Conservation (phyloP, 2,329 filamentous ascomycete species). For the Colletotrichum magnum region DNA sequence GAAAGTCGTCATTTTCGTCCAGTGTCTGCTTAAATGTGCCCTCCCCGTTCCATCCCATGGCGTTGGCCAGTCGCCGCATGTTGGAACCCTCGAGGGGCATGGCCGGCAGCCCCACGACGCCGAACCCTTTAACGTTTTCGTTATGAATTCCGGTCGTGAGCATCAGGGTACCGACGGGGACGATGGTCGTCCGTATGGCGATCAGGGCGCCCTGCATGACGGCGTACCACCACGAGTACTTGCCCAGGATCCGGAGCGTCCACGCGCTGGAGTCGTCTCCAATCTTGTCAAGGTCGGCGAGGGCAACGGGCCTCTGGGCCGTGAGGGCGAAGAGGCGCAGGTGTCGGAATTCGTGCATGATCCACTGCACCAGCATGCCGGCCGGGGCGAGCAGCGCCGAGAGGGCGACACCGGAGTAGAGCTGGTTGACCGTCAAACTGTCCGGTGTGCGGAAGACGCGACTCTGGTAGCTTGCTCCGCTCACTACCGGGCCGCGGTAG, state of each 20-base stretch:
- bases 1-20: slow-evolving; percentile 11
- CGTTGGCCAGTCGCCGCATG: slow-evolving; percentile 6
- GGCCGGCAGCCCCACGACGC: slow-evolving; percentile 9
- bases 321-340: slow-evolving; percentile 27
- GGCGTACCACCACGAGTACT: slow-evolving; percentile 29
- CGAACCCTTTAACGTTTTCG: not conserved
- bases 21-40: slow-evolving; percentile 6
- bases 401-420: slow-evolving; percentile 30
- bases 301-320: slow-evolving; percentile 14
- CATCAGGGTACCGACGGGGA: slow-evolving; percentile 27
- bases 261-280: slow-evolving; percentile 31
- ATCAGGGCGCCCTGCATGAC: slow-evolving; percentile 27
- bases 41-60: slow-evolving; percentile 26
- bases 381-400: slow-evolving; percentile 25
- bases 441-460: slow-evolving; percentile 31
- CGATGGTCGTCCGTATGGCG: slow-evolving; percentile 22
- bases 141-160: slow-evolving; percentile 10
- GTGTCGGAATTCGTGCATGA: slow-evolving; percentile 30
- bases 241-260: slow-evolving; percentile 6
- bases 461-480: not conserved
- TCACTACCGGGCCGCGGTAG: slow-evolving; percentile 18
- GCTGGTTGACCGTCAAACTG: slow-evolving; percentile 20
- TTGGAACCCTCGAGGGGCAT: not conserved
- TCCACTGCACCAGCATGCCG: slow-evolving; percentile 33
- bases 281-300: slow-evolving; percentile 23